A percentile compares a stretch with the other conserved stretches of the same genome.
phyloP scores from a whole-genome alignment of 306 rosid species.

The Dalbergia oliveri region DNA sequence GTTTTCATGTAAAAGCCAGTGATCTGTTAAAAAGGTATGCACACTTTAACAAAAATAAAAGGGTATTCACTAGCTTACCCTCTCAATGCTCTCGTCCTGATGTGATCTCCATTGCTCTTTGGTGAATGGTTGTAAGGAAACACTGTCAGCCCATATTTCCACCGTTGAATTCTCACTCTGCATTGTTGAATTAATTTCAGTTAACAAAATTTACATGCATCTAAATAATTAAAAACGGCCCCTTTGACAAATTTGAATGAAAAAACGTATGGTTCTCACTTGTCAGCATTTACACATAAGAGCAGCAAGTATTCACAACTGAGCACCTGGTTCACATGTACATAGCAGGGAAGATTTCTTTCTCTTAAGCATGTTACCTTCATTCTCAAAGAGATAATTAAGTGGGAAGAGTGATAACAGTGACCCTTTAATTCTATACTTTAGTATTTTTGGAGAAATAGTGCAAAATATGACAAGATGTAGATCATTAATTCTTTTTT shows the following conservation, averaged over 20 bases:
- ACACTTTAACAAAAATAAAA: not conserved
- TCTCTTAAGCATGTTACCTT: no score
- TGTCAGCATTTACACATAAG: no score
- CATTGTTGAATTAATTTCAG: constrained; percentile 10
- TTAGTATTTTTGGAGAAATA: no score
- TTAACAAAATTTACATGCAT: constrained; percentile 6
- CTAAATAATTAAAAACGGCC: not conserved
- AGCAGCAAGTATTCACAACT: no score
- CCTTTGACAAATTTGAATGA: constrained; percentile 10
- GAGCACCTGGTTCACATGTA: no score
- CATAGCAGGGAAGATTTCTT: no score
- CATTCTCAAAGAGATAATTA: no score
- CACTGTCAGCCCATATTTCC: constrained; percentile 72
- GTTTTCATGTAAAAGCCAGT: constrained; percentile 6
- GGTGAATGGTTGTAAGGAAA: constrained; percentile 76
- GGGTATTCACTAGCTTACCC: constrained; percentile 47
- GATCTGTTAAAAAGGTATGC: not conserved
- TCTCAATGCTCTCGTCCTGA: constrained; percentile 64
- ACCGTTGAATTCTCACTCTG: constrained; percentile 60
- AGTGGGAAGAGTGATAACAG: no score
- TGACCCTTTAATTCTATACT: no score
- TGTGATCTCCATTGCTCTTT: constrained; percentile 73
- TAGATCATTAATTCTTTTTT: no score
- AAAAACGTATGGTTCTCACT: no score
- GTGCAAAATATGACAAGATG: no score